phyloP scores from a whole-genome alignment of 768 basidiomycete genomes.

The Suillus luteus region DNA sequence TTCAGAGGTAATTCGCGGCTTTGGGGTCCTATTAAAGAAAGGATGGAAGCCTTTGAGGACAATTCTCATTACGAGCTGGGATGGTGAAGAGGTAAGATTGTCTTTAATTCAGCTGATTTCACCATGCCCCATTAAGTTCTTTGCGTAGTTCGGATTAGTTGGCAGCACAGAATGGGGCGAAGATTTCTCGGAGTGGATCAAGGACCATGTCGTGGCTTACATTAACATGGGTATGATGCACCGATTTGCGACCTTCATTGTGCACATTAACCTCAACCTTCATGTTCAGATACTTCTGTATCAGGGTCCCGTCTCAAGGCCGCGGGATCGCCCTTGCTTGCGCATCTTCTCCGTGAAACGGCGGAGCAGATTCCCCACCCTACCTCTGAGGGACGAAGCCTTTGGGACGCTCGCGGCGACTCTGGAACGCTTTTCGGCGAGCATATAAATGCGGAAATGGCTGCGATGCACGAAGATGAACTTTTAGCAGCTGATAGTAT shows the following conservation, averaged over 20 bases:
- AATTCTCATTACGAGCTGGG: conserved; percentile 74
- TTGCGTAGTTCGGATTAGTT: conserved; percentile 46
- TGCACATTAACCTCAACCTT: neutral
- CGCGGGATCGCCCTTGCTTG: conserved; percentile 79
- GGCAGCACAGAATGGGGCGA: conserved; percentile 73
- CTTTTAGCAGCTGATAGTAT: conserved; percentile 11
- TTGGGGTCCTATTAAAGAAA: conserved; percentile 62
- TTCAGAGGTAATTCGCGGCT: conserved; percentile 75
- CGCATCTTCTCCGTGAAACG: conserved; percentile 66
- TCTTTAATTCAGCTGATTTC: neutral
- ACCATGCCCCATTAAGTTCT: neutral
- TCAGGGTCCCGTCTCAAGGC: conserved; percentile 51
- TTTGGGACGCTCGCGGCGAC: conserved; percentile 80
- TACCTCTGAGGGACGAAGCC: conserved; percentile 56
- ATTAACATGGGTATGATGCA: conserved; percentile 52
- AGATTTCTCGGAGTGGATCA: conserved; percentile 60
- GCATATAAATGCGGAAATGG: conserved; percentile 32
- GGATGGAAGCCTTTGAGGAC: conserved; percentile 88
- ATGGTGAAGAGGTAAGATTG: conserved; percentile 60
- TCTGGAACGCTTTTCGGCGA: conserved; percentile 42
- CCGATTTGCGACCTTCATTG: conserved; percentile 6
- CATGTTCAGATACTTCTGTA: conserved; percentile 45
- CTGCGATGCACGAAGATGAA: conserved; percentile 28
- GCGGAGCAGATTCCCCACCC: conserved; percentile 79
- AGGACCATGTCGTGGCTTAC: conserved; percentile 60